Conservation (phyloP, 139 green algal species). For the Chlamydomonas sp. region DNA sequence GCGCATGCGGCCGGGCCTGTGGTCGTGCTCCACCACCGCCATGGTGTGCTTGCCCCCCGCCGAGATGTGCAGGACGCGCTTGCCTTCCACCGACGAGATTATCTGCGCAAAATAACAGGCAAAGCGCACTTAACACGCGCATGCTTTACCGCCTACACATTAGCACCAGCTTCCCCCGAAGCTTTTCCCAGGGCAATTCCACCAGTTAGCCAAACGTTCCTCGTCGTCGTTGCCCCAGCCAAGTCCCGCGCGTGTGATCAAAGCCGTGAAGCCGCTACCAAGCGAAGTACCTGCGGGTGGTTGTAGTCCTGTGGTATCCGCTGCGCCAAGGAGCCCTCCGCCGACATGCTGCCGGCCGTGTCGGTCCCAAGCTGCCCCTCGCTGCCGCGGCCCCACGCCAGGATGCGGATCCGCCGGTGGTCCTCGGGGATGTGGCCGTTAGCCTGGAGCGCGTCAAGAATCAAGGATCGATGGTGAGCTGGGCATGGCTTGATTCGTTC, state of each 20-base stretch:
- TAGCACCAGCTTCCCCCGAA: background rate
- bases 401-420: constrained; percentile 46
- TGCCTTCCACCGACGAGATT: constrained; percentile 46
- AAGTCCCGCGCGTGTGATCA: background rate
- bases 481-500: too few species aligned
- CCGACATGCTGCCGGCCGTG: background rate
- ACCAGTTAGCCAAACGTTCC: background rate
- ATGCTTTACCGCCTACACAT: background rate
- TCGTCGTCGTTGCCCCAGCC: background rate
- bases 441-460: background rate
- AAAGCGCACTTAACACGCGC: background rate
- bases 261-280: background rate
- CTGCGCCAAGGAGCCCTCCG: background rate
- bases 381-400: constrained; percentile 76
- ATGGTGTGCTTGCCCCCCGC: constrained; percentile 72
- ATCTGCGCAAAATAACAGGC: constrained; percentile 23
- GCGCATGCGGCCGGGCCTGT: background rate
- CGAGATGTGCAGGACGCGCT: constrained; percentile 65
- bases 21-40: constrained; percentile 73
- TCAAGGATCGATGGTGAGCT: too few species aligned
- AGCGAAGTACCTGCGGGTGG: constrained; percentile 47
- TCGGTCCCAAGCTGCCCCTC: constrained; percentile 81
- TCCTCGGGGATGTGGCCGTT: constrained; percentile 47
- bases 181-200: background rate
- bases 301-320: constrained; percentile 49